These are phyloP conservation scores for Alternaria incomplexa DNA, from an alignment of 2,329 filamentous ascomycete genomes.

Conservation along the genomic window DNA sequence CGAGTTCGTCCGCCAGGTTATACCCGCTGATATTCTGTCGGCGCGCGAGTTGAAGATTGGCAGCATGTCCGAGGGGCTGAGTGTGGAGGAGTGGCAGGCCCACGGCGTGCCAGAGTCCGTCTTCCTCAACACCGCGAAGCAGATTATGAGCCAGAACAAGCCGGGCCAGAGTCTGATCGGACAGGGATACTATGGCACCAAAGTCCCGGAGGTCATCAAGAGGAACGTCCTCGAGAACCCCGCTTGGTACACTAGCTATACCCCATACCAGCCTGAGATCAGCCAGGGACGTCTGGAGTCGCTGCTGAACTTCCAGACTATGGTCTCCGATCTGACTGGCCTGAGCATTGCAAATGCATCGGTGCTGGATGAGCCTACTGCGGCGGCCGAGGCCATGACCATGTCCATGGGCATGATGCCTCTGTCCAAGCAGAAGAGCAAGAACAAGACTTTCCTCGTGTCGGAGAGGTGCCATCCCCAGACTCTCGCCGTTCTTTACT, in stretches of 20 bases:
- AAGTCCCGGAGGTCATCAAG: constrained; percentile 87
- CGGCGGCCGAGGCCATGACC: constrained; percentile 95
- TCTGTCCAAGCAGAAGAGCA: constrained; percentile 71
- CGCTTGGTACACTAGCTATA: constrained; percentile 98
- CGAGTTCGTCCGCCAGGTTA: constrained; percentile 82
- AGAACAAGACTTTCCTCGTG: constrained; percentile 82
- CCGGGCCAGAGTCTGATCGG: constrained; percentile 76
- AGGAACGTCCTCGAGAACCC: constrained; percentile 91
- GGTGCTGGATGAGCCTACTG: constrained; percentile 87
- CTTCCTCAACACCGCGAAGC: constrained; percentile 60
- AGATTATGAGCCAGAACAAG: constrained; percentile 67
- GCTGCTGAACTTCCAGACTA: constrained; percentile 92
- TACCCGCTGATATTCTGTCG: constrained; percentile 80
- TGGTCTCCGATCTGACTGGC: constrained; percentile 86
- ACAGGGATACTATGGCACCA: constrained; percentile 85
- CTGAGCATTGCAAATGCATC: constrained; percentile 90
- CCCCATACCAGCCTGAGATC: constrained; percentile 96
- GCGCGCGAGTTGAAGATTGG: constrained; percentile 65
- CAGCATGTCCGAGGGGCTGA: constrained; percentile 34
- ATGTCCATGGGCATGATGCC: constrained; percentile 82
- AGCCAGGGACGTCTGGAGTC: constrained; percentile 93
- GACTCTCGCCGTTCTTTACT: constrained; percentile 81
- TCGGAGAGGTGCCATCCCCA: constrained; percentile 83
- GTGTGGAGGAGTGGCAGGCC: constrained; percentile 49
- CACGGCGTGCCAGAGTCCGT: constrained; percentile 62